These are phyloP conservation scores for Erodium maritimum DNA, from an alignment of 345 rosid species.

Conservation along the genomic window DNA sequence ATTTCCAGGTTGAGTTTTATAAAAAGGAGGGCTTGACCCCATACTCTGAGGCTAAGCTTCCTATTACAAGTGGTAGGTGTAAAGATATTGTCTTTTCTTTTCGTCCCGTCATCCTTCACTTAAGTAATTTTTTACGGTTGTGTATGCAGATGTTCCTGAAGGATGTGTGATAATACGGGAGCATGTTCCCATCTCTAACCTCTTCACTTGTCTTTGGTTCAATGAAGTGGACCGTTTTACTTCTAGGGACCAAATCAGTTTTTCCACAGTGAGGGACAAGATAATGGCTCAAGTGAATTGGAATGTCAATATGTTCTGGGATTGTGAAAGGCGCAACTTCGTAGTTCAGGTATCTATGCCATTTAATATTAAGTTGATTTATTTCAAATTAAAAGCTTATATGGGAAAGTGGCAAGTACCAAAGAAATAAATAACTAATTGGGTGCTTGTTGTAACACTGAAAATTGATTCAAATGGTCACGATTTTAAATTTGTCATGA, in stretches of 20 bases:
- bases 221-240: slow-evolving; percentile 97
- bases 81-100: neutral
- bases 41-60: slow-evolving; percentile 74
- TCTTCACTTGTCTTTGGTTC: slow-evolving; percentile 93
- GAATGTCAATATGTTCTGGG: slow-evolving; percentile 83
- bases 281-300: slow-evolving; percentile 62
- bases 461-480: no score
- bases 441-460: no score
- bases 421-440: neutral
- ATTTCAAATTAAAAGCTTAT: neutral
- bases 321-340: slow-evolving; percentile 93
- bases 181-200: slow-evolving; percentile 87
- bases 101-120: neutral
- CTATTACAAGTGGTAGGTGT: slow-evolving; percentile 75
- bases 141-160: slow-evolving; percentile 88
- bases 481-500: no score
- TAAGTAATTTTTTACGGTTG: slow-evolving; percentile 1
- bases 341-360: slow-evolving; percentile 72
- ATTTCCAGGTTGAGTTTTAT: slow-evolving; percentile 83
- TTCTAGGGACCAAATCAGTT: slow-evolving; percentile 94
- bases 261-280: slow-evolving; percentile 87
- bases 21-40: slow-evolving; percentile 85
- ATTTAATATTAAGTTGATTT: neutral
- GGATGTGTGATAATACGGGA: slow-evolving; percentile 95
- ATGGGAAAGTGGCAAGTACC: neutral